Base-by-base conservation (phyloP, 345 rosid species). In the Boechera retrofracta region DNA sequence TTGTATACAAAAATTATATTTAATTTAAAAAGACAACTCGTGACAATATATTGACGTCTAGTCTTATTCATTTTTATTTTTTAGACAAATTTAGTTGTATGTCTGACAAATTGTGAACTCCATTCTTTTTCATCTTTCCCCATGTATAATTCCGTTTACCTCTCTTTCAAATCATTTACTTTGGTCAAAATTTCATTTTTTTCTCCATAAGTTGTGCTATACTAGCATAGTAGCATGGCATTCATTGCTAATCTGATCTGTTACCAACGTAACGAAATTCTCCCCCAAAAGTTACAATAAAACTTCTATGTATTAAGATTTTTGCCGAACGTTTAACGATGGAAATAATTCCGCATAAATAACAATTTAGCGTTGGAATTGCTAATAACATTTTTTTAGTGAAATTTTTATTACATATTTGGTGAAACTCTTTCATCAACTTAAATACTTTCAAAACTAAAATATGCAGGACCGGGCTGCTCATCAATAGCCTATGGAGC, bases 401-500 rank as follows among this genome's bases (percentile, higher is more conserved):
- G 24, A 58, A 33, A 21, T 21, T 58, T 16, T 5, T 44, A 44
- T 4, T 0, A 8, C 41, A 32, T n/a, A 57, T 31, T 3, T n/a
- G 39, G 41, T 57, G 13, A 33, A 33, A 58, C 3, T 2, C 8
- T 62, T 13, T 32, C 2, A 52, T 35, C n/a, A 51, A 39, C 21
- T 18, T 8, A 52, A 10, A 28, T 28, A 28, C 29, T 28, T 24
- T 52, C 2, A 10, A 21, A 49, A 18, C 11, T 8, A 18, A 48
- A 3, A 52, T 24, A 10, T 57, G 36, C 79, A 88, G 97, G 97
- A 69, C 97, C 97, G 0, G 97, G 97, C 6, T 92, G 97, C 74
- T 92, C 97, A 9, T 92, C 97, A 0, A 61, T 92, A 56, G 97
- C 89, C 2, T 86, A 69, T 65, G 96, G 97, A 33, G 97, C 89